Base-by-base conservation (phyloP, 192 early-diverging fungal species). In the Diversispora eburnea region DNA sequence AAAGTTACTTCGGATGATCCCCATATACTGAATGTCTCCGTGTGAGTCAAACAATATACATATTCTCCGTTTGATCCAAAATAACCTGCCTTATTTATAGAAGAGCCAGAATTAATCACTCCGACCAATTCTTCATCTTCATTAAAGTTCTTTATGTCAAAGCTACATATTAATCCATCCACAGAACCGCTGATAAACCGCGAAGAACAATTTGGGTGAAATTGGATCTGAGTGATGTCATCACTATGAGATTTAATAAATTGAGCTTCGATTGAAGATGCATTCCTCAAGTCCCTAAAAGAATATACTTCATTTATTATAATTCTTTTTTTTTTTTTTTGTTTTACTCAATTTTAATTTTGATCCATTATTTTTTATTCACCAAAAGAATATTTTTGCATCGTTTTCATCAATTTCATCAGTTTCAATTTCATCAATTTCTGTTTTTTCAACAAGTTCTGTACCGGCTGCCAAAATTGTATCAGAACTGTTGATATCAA, bases 61-160 rank as follows among this genome's bases (percentile, higher is more conserved):
- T 93, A 97, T 81, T 98, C 94, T n/a, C 85, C 83, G 8, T 77
- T 77, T 2, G 95, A 94, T 13, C 97, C 97, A 81, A 98, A 98
- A 80, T 91, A 99, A 4, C 96, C 96, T 68, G 90, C 78, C 70
- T 85, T 89, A 76, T 87, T 86, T n/a, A 99, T 85, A 5, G 93
- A 93, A 15, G 94, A 88, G 15, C 84, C 85, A 4, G 90, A 91
- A 65, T 96, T 97, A 17, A 95, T 87, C 2, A 93, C 92, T 45
- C 88, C 87, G 59, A 92, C 73, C 5, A 99, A 74, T 1, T 89
- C 92, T 49, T 99, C 96, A 49, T 98, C 96, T 78, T 99, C 95
- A 22, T 94, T 87, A 46, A 91, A 85, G 46, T 87, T 84, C 9
- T 79, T 77, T 51, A 86, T 62, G 81, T 91, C 87, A 84, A 89